Evolutionary conservation across 2,329 filamentous ascomycete genomes (phyloP).

Genomic region (Spiromastix sp.): DNA sequence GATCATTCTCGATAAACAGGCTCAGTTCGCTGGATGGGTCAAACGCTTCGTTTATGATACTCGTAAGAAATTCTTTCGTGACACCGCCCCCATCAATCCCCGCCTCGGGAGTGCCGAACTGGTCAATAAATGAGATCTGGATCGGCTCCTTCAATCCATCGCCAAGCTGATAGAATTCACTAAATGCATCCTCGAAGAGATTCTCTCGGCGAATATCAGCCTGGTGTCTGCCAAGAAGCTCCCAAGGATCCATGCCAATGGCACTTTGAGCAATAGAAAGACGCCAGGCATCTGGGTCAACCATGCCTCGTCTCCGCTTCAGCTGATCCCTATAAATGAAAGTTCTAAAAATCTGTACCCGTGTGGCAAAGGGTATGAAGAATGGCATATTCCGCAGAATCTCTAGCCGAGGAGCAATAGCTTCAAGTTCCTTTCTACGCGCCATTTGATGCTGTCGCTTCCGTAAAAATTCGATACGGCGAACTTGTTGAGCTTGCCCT

Average conservation of each 20-base stretch:
- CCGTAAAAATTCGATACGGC: slow-evolving; percentile 52
- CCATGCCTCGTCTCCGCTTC: slow-evolving; percentile 55
- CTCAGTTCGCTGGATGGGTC: slow-evolving; percentile 45
- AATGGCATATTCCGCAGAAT: slow-evolving; percentile 95
- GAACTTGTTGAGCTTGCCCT: slow-evolving; percentile 51
- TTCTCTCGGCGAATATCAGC: slow-evolving; percentile 69
- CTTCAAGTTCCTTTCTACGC: slow-evolving; percentile 61
- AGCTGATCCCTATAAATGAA: slow-evolving; percentile 79
- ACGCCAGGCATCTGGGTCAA: slow-evolving; percentile 68
- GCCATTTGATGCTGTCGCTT: slow-evolving; percentile 56
- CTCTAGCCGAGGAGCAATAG: slow-evolving; percentile 76
- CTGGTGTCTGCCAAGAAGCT: slow-evolving; percentile 50
- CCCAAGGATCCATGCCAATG: slow-evolving; percentile 28
- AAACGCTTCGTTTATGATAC: slow-evolving; percentile 78
- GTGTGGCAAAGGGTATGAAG: slow-evolving; percentile 82
- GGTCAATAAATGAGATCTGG: slow-evolving; percentile 90
- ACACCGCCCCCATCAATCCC: slow-evolving; percentile 96
- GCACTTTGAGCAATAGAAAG: slow-evolving; percentile 43
- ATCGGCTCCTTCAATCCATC: slow-evolving; percentile 88
- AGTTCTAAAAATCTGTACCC: slow-evolving; percentile 86
- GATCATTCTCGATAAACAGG: slow-evolving; percentile 74
- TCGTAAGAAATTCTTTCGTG: slow-evolving; percentile 92
- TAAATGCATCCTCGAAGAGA: slow-evolving; percentile 77
- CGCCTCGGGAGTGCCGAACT: slow-evolving; percentile 76
- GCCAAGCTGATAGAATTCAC: slow-evolving; percentile 70